Base-by-base conservation (phyloP, 495 filamentous ascomycete species). In the Pseudevernia furfuracea region DNA sequence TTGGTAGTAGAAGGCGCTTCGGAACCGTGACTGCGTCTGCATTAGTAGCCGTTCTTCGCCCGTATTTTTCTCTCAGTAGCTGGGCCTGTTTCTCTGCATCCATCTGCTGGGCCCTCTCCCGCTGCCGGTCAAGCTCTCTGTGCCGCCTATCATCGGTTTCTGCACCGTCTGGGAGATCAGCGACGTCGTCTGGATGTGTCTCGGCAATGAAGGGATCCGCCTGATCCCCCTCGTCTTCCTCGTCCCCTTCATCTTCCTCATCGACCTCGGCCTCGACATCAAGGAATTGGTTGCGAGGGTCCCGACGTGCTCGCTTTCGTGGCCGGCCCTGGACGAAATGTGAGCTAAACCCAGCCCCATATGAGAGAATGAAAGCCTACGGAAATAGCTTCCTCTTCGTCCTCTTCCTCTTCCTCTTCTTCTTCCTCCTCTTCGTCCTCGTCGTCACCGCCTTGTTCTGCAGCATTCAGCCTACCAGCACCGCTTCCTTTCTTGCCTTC, bases 261-360 rank as follows among this genome's bases (percentile, higher is more conserved):
- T 96, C 93, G 63, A 97, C 93, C 76, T 96, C 94, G 71, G 93
- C 93, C 79, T 97, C 94, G 66, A 89, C 88, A 82, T 98, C 94
- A 76, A 98, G 82, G 84, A 96, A 97, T 58, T 85, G 82, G 66
- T 89, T 87, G 60, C 89, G 82, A 61, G 80, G 82, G 66, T 87
- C 84, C 62, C 79, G 77, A 71, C 83, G 85, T 72, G 82, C 81
- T 55, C 92, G 89, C 73, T 97, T 97, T 66, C 85, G 81, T 52
- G 89, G 88, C 67, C 86, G 90, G 68, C 82, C 82, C 88, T 94
- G 67, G 37, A 59, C 37, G 52, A 52, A 58, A 41, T 53, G 64
- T 58, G 43, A 70, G 58, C 59, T 43, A 39, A 36, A 48, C 14
- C 15, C 28, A 53, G 63, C n/a, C 15, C 6, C 30, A 34, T 8